Evolutionary conservation across 1,284 basidiomycete species (phyloP).

Genomic region (Ustilago tritici): DNA sequence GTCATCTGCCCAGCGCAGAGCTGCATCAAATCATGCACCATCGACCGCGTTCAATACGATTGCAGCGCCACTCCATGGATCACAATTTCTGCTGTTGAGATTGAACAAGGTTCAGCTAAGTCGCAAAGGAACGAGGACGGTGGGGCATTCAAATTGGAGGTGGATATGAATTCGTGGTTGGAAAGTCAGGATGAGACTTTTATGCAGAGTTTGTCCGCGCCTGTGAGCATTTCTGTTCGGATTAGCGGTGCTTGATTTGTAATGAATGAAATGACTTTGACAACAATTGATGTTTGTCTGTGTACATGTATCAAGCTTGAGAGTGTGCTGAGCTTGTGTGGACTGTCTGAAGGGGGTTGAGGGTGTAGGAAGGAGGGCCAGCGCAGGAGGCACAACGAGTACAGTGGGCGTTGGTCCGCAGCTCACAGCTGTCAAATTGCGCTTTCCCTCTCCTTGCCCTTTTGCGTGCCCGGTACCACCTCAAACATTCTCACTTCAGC

Average conservation of each 20-base stretch:
- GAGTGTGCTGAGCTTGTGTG: not conserved
- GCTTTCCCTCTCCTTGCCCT: not conserved
- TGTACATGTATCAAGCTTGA: not conserved
- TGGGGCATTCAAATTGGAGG: conserved; percentile 15
- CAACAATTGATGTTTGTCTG: not conserved
- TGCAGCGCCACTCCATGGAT: conserved; percentile 28
- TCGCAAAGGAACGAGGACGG: not conserved
- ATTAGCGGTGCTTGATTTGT: not conserved
- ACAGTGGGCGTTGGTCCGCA: not conserved
- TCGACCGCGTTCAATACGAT: conserved; percentile 25
- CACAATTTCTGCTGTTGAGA: conserved; percentile 7
- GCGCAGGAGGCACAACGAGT: too few species aligned
- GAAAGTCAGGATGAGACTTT: conserved; percentile 25
- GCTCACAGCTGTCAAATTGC: not conserved
- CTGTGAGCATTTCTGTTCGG: conserved; percentile 22
- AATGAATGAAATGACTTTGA: not conserved
- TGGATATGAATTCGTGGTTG: conserved; percentile 27
- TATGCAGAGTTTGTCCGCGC: conserved; percentile 17
- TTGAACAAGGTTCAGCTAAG: not conserved
- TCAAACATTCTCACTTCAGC: not conserved
- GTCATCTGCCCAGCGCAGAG: conserved; percentile 17
- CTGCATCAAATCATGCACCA: conserved; percentile 27
- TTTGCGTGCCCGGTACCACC: not conserved
- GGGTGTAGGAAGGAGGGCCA: too few species aligned
- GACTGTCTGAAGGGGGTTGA: not conserved